A percentile compares a stretch with the other conserved stretches of the same genome.
phyloP scores from a whole-genome alignment of 2,329 filamentous ascomycete genomes.

The Penicillium sp. region DNA sequence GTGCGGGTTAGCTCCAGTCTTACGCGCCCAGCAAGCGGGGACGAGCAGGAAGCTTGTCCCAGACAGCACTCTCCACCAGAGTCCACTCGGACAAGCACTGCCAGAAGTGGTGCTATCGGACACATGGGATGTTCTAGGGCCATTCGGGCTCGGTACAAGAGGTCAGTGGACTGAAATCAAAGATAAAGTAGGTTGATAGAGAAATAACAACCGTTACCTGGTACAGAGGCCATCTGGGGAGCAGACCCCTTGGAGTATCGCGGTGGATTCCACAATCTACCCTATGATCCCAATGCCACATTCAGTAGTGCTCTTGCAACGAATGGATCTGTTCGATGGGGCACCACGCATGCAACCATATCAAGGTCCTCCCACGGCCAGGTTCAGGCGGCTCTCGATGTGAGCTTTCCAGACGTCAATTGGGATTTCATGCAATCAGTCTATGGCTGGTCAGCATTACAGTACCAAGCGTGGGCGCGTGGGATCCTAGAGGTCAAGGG shows the following conservation, averaged over 20 bases:
- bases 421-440: slow-evolving; percentile 60
- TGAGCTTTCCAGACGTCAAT: slow-evolving; percentile 59
- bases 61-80: slow-evolving; percentile 9
- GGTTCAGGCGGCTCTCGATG: slow-evolving; percentile 48
- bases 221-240: slow-evolving; percentile 62
- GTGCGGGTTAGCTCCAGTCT: not conserved
- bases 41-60: not conserved
- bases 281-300: slow-evolving; percentile 48
- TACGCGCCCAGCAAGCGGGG: not conserved
- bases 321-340: slow-evolving; percentile 60
- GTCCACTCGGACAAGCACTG: slow-evolving; percentile 6
- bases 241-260: slow-evolving; percentile 62
- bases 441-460: slow-evolving; percentile 65
- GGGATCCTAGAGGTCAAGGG: slow-evolving; percentile 54
- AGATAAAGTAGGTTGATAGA: slow-evolving; percentile 12
- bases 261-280: slow-evolving; percentile 59
- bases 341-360: slow-evolving; percentile 43
- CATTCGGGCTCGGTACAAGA: slow-evolving; percentile 65
- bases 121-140: slow-evolving; percentile 61
- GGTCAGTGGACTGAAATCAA: slow-evolving; percentile 48
- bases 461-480: slow-evolving; percentile 65
- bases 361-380: slow-evolving; percentile 32
- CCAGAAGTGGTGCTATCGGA: slow-evolving; percentile 33
- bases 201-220: not conserved
- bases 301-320: slow-evolving; percentile 59